A percentile compares a stretch with the other conserved stretches of the same genome.
These are phyloP conservation scores for Cudoniella acicularis DNA, from an alignment of 495 filamentous ascomycete genomes.

Conservation along the genomic window DNA sequence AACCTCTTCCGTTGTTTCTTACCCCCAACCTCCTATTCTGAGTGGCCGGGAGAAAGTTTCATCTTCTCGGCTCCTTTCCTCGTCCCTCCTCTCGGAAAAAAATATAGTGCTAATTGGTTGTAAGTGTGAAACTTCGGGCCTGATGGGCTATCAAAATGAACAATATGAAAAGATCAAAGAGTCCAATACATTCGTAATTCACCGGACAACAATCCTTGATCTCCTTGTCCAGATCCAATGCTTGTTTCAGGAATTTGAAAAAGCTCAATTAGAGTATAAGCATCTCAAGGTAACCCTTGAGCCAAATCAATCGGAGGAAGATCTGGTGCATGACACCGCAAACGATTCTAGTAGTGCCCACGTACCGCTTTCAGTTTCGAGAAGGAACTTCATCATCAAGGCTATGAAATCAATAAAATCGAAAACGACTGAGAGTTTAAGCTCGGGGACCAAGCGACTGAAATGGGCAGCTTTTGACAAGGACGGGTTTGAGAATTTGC, in stretches of 20 bases:
- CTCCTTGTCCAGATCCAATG: conserved; percentile 41
- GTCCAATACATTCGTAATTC: conserved; percentile 40
- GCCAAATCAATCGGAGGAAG: conserved; percentile 4
- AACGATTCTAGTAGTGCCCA: conserved; percentile 10
- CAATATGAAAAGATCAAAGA: conserved; percentile 31
- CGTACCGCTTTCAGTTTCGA: conserved; percentile 30
- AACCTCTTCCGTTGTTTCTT: too few species aligned
- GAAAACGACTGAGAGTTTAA: conserved; percentile 7
- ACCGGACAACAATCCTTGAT: conserved; percentile 40
- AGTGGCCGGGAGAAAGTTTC: too few species aligned
- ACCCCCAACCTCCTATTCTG: too few species aligned
- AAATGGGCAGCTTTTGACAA: conserved; percentile 43
- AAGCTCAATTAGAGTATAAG: conserved; percentile 33
- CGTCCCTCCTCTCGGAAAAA: too few species aligned
- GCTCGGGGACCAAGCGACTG: conserved; percentile 29
- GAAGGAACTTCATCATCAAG: conserved; percentile 37
- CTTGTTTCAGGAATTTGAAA: conserved; percentile 41
- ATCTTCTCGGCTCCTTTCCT: too few species aligned
- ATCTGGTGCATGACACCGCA: conserved; percentile 2
- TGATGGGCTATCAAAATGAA: conserved; percentile 34
- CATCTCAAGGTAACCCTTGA: conserved; percentile 30
- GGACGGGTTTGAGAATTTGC: conserved; percentile 36
- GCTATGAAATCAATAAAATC: conserved; percentile 35
- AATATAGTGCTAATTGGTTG: too few species aligned
- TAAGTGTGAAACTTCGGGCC: conserved; percentile 41